Conservation (phyloP, 2,329 filamentous ascomycete genomes). For the Sphaerostilbella broomeana region DNA sequence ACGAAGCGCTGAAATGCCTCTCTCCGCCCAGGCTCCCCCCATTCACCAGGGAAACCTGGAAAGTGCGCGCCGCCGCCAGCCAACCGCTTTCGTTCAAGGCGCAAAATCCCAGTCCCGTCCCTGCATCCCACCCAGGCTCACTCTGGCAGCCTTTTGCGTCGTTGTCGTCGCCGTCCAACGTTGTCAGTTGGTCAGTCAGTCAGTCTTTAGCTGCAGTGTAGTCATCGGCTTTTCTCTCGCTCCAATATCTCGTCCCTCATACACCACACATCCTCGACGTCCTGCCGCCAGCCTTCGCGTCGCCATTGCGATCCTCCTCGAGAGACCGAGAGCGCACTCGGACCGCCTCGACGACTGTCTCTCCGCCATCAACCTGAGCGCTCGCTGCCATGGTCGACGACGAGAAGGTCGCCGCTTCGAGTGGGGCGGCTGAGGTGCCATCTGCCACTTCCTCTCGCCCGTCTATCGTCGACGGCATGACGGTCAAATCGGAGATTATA, state of each 20-base stretch:
- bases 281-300: constrained; percentile 6
- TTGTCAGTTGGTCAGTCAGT: too few species aligned
- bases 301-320: constrained; percentile 2
- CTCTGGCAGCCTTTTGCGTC: constrained; percentile 7
- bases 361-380: constrained; percentile 5
- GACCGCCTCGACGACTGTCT: constrained; percentile 5
- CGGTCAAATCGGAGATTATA: constrained; percentile 6
- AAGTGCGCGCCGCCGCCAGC: too few species aligned
- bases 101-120: constrained; percentile 10
- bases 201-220: not conserved
- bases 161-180: too few species aligned
- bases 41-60: too few species aligned
- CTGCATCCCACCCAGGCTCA: constrained; percentile 8
- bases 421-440: constrained; percentile 10
- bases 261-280: too few species aligned
- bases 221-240: not conserved
- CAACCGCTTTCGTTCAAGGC: constrained; percentile 4
- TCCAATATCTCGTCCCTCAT: not conserved
- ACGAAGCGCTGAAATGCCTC: too few species aligned
- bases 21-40: too few species aligned
- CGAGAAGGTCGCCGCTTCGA: constrained; percentile 10
- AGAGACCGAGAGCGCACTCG: constrained; percentile 5
- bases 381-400: constrained; percentile 11
- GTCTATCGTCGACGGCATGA: constrained; percentile 12
- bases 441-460: constrained; percentile 13